Percentiles rank a stretch among this genome's conserved stretches.
Evolutionary conservation across 2,329 filamentous ascomycete species (phyloP).

Genomic region (Fusarium sp.): DNA sequence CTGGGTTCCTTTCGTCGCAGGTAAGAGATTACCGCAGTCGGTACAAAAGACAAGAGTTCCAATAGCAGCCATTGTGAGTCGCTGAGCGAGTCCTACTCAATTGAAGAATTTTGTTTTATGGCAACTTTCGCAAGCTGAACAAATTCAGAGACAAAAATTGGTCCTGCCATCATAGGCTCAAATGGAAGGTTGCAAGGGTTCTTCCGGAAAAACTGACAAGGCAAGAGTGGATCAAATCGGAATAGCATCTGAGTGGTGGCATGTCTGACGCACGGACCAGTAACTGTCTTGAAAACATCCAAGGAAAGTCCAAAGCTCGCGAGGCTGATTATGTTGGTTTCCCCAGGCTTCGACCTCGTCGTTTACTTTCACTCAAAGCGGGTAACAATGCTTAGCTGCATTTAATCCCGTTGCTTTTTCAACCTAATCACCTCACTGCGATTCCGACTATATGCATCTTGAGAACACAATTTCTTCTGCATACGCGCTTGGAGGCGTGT

Average conservation of each 20-base stretch:
- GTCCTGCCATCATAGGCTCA: slow-evolving; percentile 40
- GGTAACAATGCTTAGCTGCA: slow-evolving; percentile 43
- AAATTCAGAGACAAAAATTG: slow-evolving; percentile 47
- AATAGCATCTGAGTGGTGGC: slow-evolving; percentile 46
- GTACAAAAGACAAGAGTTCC: slow-evolving; percentile 93
- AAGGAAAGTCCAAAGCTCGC: slow-evolving; percentile 40
- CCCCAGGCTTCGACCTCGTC: slow-evolving; percentile 40
- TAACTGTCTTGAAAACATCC: slow-evolving; percentile 31
- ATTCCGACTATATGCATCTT: not conserved
- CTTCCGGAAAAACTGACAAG: slow-evolving; percentile 51
- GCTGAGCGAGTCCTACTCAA: slow-evolving; percentile 1
- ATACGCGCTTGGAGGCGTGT: slow-evolving; percentile 15
- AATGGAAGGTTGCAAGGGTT: slow-evolving; percentile 24
- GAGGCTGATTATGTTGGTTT: slow-evolving; percentile 44
- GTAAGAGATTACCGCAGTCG: slow-evolving; percentile 90
- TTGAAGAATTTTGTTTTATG: slow-evolving; percentile 16
- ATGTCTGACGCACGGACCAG: slow-evolving; percentile 38
- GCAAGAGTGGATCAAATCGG: slow-evolving; percentile 38
- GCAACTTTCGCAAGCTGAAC: slow-evolving; percentile 17
- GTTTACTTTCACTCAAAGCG: slow-evolving; percentile 27
- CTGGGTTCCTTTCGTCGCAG: slow-evolving; percentile 80
- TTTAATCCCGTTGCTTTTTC: slow-evolving; percentile 16
- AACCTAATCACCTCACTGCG: not conserved
- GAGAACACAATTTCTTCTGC: slow-evolving; percentile 3
- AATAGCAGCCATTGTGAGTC: slow-evolving; percentile 80